Conservation (phyloP, 2,329 filamentous ascomycete genomes). For the Talaromyces sp. region DNA sequence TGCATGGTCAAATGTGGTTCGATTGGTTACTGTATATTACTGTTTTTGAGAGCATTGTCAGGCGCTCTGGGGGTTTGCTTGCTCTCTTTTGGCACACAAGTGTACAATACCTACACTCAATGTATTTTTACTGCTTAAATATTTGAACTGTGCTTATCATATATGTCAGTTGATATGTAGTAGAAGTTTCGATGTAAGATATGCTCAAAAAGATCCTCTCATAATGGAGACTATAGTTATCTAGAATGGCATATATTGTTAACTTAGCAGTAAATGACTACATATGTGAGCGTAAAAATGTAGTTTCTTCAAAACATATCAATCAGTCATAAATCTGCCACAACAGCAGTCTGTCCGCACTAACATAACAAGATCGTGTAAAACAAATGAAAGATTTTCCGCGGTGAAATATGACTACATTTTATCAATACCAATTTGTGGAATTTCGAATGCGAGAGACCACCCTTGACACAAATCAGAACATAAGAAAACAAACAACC, state of each 20-base stretch:
- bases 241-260: not conserved
- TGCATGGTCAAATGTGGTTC: not conserved
- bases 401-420: not conserved
- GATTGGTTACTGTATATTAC: not conserved
- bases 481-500: not conserved
- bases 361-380: not conserved
- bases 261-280: not conserved
- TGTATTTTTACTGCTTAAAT: not conserved
- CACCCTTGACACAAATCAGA: not conserved
- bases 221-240: not conserved
- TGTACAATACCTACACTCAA: not conserved
- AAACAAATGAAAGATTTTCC: not conserved
- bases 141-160: not conserved
- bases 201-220: too few species aligned
- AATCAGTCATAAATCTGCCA: not conserved
- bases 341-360: not conserved
- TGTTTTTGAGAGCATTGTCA: not conserved
- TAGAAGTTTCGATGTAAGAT: not conserved
- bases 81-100: not conserved
- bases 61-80: not conserved
- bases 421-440: too few species aligned
- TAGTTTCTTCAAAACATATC: not conserved
- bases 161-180: not conserved
- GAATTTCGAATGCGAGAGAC: not conserved
- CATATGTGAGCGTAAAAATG: not conserved